Evolutionary conservation across 495 filamentous ascomycete genomes (phyloP), one percentile per base, ranked within the genome.

Genomic region (Diplogelasinospora grovesii): DNA sequence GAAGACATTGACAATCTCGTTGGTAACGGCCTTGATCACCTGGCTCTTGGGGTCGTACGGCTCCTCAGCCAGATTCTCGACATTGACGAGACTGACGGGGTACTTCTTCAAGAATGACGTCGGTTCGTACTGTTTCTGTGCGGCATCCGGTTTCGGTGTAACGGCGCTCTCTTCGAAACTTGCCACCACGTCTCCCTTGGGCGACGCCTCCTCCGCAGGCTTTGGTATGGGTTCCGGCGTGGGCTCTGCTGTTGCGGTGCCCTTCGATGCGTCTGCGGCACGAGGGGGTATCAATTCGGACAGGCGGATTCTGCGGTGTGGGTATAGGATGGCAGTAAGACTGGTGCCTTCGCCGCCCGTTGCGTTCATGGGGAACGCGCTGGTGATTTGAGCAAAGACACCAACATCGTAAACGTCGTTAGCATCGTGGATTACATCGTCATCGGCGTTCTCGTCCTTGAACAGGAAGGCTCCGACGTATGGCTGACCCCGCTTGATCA

Each of bases 1-100:
- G 74, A 94, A 96, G 5, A 94, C 89, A 55, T 96, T 95, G 51
- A 97, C 87, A 43, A 97, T 97, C 59, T 99, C 93, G 57, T 86
- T 92, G 13, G 89, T 94, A 25, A 97, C 81, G 2, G 93, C 93
- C 31, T 86, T 78, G 41, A 96, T 85, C 15, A 89, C 74, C 11
- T 79, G 79, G 49, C 79, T 88, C 60, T 92, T 94, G 53, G 85
- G 84, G 51, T 99, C 93, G 58, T 82, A 82, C 0, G 86, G 81
- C 52, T 95, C 83, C 53, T 99, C 92, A 1, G 69, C 66, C 26
- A 97, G 65, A 49, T 99, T 99, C 30, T 96, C 89, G 14, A 95
- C 87, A 51, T 95, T 89, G 45, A 93, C 92, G 32, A 99, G 68
- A 54, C 83, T 94, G 51, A 99, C 88, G 14, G 83, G 78, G 56